Evolutionary conservation across 2,329 filamentous ascomycete genomes (phyloP).

Genomic region (Beauveria scarabaeidicola): DNA sequence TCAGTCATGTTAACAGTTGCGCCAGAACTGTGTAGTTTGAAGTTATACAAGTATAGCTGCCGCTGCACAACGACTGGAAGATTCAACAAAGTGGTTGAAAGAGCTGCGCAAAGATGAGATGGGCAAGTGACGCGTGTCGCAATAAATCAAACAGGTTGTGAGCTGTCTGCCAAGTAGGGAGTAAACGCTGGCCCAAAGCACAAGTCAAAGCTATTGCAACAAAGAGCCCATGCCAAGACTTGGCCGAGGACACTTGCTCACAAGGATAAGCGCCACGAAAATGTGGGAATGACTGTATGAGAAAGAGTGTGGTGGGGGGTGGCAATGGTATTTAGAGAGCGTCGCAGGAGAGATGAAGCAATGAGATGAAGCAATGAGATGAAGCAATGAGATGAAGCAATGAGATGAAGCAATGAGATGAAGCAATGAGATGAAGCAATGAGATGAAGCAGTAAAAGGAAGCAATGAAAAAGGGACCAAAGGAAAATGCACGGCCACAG

Average conservation of each 20-base stretch:
- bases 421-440: background rate
- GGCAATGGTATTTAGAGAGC: background rate
- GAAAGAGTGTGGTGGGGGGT: background rate
- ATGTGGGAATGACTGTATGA: background rate
- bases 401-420: background rate
- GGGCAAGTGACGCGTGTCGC: background rate
- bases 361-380: background rate
- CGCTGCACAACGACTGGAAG: background rate
- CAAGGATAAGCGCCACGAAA: background rate
- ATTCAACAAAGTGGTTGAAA: background rate
- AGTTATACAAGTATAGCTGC: background rate
- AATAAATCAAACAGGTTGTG: background rate
- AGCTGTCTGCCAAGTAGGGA: background rate
- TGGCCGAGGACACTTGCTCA: background rate
- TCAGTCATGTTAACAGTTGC: constrained; percentile 1
- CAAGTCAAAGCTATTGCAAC: background rate
- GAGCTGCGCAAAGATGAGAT: background rate
- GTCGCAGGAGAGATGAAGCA: background rate
- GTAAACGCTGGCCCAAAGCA: background rate
- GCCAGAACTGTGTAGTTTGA: background rate
- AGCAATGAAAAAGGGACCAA: background rate
- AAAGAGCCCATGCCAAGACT: background rate
- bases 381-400: background rate
- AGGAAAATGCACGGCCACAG: background rate
- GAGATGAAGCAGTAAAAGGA: background rate